These are phyloP conservation scores for Cenchrus americanus DNA, from an alignment of 176 grass and related monocot genomes.

Conservation along the genomic window DNA sequence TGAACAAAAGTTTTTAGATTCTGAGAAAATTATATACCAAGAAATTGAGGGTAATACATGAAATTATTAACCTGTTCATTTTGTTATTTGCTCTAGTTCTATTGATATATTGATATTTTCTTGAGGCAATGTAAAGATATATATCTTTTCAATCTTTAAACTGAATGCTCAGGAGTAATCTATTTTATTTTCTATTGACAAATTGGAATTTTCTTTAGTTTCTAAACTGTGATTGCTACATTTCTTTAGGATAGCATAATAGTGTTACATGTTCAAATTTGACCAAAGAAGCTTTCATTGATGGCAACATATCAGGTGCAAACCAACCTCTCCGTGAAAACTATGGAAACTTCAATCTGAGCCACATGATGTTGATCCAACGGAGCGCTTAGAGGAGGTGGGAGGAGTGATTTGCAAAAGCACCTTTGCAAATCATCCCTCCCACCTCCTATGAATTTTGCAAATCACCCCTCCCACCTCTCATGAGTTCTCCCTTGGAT, in stretches of 20 bases:
- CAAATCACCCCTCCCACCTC: too few species aligned
- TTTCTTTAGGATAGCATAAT: not conserved
- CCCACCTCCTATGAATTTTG: too few species aligned
- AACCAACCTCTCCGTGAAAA: too few species aligned
- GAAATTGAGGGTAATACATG: not conserved
- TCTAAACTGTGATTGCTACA: not conserved
- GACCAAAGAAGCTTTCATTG: too few species aligned
- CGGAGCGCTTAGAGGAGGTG: too few species aligned
- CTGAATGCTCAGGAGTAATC: not conserved
- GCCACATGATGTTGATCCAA: too few species aligned
- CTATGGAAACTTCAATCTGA: too few species aligned
- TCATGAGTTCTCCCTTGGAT: too few species aligned
- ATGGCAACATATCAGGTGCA: too few species aligned
- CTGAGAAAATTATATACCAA: not conserved
- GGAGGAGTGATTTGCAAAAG: too few species aligned
- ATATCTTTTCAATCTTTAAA: not conserved
- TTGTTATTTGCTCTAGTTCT: not conserved
- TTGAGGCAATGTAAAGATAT: not conserved
- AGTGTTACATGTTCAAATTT: not conserved
- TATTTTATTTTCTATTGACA: not conserved
- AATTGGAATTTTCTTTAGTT: not conserved
- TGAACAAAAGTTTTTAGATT: not conserved
- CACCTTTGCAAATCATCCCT: too few species aligned
- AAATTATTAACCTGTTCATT: not conserved
- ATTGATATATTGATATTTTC: not conserved